Evolutionary conservation across 2,329 filamentous ascomycete genomes (phyloP).

Genomic region (Byssochlamys sp.): DNA sequence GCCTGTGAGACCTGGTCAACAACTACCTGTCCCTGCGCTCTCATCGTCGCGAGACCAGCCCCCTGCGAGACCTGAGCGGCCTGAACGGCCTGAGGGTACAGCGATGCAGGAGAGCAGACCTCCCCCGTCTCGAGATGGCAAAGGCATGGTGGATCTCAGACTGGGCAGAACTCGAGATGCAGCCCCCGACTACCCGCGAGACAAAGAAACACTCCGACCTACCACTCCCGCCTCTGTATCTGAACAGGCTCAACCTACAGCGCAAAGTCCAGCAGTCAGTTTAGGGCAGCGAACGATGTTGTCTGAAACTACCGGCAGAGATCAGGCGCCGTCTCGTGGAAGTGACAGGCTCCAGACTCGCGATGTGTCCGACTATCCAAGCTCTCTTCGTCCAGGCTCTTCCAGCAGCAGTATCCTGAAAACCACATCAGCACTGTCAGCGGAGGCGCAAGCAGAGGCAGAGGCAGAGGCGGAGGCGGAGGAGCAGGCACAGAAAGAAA

Average conservation of each 20-base stretch:
- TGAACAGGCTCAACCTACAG: slow-evolving; percentile 12
- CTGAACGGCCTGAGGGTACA: slow-evolving; percentile 14
- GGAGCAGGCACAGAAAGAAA: slow-evolving; percentile 3
- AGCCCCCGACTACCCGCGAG: slow-evolving; percentile 11
- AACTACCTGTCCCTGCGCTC: slow-evolving; percentile 13
- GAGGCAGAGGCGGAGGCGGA: slow-evolving; percentile 9
- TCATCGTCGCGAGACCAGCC: slow-evolving; percentile 12
- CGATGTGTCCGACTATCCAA: slow-evolving; percentile 12
- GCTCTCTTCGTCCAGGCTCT: slow-evolving; percentile 14
- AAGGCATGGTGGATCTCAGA: slow-evolving; percentile 11
- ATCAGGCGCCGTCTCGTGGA: slow-evolving; percentile 20
- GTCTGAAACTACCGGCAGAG: slow-evolving; percentile 19
- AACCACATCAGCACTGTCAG: slow-evolving; percentile 6
- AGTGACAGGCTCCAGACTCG: slow-evolving; percentile 16
- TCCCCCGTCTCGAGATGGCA: slow-evolving; percentile 21
- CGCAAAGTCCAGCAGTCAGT: slow-evolving; percentile 15
- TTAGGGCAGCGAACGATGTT: slow-evolving; percentile 20
- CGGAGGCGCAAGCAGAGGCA: slow-evolving; percentile 9
- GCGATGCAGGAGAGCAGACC: slow-evolving; percentile 14
- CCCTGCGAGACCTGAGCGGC: slow-evolving; percentile 16
- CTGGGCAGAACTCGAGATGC: slow-evolving; percentile 12
- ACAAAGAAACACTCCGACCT: slow-evolving; percentile 20
- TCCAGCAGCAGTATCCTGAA: slow-evolving; percentile 5
- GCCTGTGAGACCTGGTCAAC: slow-evolving; percentile 24
- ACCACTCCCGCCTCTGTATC: slow-evolving; percentile 19